Evolutionary conservation across 2,329 filamentous ascomycete species (phyloP), one percentile per base, ranked within the genome.

Genomic region (Xylariaceae sp.): DNA sequence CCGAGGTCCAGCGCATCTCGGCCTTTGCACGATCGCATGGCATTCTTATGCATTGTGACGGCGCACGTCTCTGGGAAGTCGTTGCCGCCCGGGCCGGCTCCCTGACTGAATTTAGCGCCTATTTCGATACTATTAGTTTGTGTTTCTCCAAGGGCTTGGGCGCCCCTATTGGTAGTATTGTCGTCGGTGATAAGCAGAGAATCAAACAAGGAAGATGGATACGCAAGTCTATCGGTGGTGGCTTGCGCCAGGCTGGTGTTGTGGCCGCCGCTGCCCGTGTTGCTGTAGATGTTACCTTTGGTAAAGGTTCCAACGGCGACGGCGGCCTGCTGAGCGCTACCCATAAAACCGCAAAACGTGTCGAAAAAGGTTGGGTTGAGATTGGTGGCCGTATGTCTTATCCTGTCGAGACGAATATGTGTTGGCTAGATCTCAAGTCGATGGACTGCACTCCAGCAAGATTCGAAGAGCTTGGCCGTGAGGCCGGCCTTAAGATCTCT

Each of bases 151-250:
- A 79, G 57, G 72, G 73, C 5, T 67, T 79, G 3, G 75, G 75
- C 12, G 75, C 75, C 1, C 75, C 75, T 0, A 67, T 76, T 47
- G 75, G 75, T 12, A 74, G 71, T 54, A 65, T 75, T 43, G 44
- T 76, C 6, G 62, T 74, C 19, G 73, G 72, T 10, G 33, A 59
- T 3, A 69, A 72, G 44, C 64, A 67, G 1, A 78, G 83, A 53
- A 76, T 88, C 57, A 80, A 80, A 59, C 79, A 82, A 42, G 82
- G 83, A 4, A 71, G 85, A n/a, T 87, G 86, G 82, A 76, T 90
- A 21, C 75, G 88, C 45, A 94, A 95, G 70, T 79, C 80, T 21
- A 82, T 94, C 54, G 89, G 89, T 17, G 89, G 89, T 33, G 88
- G 87, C 0, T 72, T 88, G 45, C 73, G 89, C 21, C 88, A 93